Conservation (phyloP, 1,139 yeast species). For the Suhomyces yuchorum region DNA sequence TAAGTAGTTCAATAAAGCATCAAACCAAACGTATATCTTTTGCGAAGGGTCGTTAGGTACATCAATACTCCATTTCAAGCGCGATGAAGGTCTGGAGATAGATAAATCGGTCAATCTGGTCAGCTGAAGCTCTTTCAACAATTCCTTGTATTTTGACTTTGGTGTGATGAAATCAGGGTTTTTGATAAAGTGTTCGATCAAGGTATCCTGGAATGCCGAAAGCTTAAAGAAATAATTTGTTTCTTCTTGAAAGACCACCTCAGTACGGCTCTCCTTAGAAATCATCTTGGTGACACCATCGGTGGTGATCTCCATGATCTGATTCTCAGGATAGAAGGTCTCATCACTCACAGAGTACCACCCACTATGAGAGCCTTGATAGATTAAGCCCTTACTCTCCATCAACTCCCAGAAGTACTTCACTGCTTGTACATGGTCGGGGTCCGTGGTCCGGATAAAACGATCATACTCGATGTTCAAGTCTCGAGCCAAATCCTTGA, state of each 20-base stretch:
- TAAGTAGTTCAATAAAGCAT: conserved; percentile 83
- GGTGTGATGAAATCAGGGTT: conserved; percentile 71
- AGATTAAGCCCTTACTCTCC: conserved; percentile 62
- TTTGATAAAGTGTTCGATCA: conserved; percentile 50
- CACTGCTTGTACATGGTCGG: conserved; percentile 71
- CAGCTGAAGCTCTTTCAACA: conserved; percentile 59
- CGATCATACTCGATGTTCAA: conserved; percentile 66
- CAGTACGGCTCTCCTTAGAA: conserved; percentile 75
- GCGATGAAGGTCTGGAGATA: conserved; percentile 75
- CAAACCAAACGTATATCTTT: conserved; percentile 94
- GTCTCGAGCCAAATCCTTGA: conserved; percentile 58
- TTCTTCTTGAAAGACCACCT: conserved; percentile 76
- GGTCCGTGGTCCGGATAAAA: conserved; percentile 89
- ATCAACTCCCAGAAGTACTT: conserved; percentile 68
- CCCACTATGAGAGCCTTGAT: conserved; percentile 82
- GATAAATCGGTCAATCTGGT: conserved; percentile 65
- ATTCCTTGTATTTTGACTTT: conserved; percentile 50
- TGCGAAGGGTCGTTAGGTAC: conserved; percentile 83
- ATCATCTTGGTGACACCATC: conserved; percentile 41
- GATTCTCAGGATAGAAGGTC: conserved; percentile 85
- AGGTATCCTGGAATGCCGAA: conserved; percentile 55
- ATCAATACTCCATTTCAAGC: conserved; percentile 87
- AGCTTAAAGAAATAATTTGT: conserved; percentile 84
- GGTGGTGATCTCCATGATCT: conserved; percentile 54
- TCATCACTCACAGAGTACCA: conserved; percentile 97